phyloP scores from a whole-genome alignment of 345 rosid species.

The Noccaea bulbosa region DNA sequence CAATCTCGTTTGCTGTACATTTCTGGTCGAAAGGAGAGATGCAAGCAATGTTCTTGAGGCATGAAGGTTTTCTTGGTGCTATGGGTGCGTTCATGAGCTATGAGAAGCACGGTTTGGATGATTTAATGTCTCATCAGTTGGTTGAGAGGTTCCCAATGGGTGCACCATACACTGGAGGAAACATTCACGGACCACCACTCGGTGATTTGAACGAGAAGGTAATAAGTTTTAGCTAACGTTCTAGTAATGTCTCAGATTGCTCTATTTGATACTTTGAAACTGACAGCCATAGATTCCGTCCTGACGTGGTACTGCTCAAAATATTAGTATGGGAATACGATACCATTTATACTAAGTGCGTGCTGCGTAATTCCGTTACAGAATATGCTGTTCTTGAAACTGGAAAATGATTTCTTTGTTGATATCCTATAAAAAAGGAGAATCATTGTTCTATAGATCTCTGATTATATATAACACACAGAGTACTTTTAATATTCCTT shows the following conservation, averaged over 20 bases:
- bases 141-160: conserved; percentile 99
- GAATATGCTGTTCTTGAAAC: conserved; percentile 24
- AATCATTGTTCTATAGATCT: conserved; percentile 2
- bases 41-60: conserved; percentile 97
- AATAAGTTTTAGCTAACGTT: conserved; percentile 28
- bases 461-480: not conserved
- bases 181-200: conserved; percentile 95
- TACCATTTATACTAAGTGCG: conserved; percentile 13
- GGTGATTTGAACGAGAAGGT: conserved; percentile 97
- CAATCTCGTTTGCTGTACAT: conserved; percentile 98
- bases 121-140: conserved; percentile 95
- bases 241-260: conserved; percentile 13
- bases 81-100: conserved; percentile 99
- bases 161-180: conserved; percentile 98
- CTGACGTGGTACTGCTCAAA: conserved; percentile 7
- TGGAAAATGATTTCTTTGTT: not conserved
- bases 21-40: conserved; percentile 98
- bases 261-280: conserved; percentile 9
- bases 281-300: conserved; percentile 5
- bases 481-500: not conserved
- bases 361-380: not conserved
- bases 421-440: not conserved
- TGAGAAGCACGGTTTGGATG: conserved; percentile 97
- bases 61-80: conserved; percentile 98
- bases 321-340: conserved; percentile 12